A percentile compares a stretch with the other conserved stretches of the same genome.
These are phyloP conservation scores for Ophiosphaerella korrae DNA, from an alignment of 2,329 filamentous ascomycete genomes.

Conservation along the genomic window DNA sequence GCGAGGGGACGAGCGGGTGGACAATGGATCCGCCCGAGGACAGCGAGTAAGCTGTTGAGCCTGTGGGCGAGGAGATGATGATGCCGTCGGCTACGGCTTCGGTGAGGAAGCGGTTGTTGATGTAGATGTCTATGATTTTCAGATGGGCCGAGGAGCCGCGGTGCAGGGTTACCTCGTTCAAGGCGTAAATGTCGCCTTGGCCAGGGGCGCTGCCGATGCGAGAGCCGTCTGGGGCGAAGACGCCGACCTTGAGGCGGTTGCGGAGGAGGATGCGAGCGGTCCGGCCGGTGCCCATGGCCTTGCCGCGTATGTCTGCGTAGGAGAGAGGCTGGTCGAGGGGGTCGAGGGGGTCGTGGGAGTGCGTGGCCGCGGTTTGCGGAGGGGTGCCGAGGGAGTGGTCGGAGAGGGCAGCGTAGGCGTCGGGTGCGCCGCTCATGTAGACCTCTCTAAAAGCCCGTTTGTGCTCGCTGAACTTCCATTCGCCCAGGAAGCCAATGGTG, in stretches of 20 bases:
- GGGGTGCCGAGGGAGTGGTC: slow-evolving; percentile 68
- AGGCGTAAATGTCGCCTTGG: slow-evolving; percentile 65
- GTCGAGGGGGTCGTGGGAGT: slow-evolving; percentile 53
- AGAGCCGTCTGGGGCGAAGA: slow-evolving; percentile 74
- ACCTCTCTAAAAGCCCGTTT: slow-evolving; percentile 91
- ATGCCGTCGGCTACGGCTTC: slow-evolving; percentile 96
- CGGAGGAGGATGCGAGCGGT: slow-evolving; percentile 83
- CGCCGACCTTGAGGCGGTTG: slow-evolving; percentile 82
- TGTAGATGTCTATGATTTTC: slow-evolving; percentile 87
- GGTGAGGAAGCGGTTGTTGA: slow-evolving; percentile 87
- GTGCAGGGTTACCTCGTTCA: slow-evolving; percentile 96
- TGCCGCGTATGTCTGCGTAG: slow-evolving; percentile 78
- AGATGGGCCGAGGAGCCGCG: slow-evolving; percentile 88
- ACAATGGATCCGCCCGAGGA: slow-evolving; percentile 91
- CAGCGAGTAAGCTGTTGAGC: slow-evolving; percentile 94
- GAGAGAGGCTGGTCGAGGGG: slow-evolving; percentile 33
- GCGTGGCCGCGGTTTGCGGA: slow-evolving; percentile 72
- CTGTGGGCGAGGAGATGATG: slow-evolving; percentile 90
- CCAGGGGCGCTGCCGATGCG: slow-evolving; percentile 38
- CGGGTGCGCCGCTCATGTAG: slow-evolving; percentile 76
- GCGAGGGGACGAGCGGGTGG: slow-evolving; percentile 85
- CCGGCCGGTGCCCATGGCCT: slow-evolving; percentile 76
- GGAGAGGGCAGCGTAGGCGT: slow-evolving; percentile 63
- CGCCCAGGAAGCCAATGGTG: slow-evolving; percentile 89
- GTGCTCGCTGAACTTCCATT: slow-evolving; percentile 94